A percentile compares a stretch with the other conserved stretches of the same genome.
These are phyloP conservation scores for Thymus mandschuricus DNA, from an alignment of 257 asterid species.

Conservation along the genomic window DNA sequence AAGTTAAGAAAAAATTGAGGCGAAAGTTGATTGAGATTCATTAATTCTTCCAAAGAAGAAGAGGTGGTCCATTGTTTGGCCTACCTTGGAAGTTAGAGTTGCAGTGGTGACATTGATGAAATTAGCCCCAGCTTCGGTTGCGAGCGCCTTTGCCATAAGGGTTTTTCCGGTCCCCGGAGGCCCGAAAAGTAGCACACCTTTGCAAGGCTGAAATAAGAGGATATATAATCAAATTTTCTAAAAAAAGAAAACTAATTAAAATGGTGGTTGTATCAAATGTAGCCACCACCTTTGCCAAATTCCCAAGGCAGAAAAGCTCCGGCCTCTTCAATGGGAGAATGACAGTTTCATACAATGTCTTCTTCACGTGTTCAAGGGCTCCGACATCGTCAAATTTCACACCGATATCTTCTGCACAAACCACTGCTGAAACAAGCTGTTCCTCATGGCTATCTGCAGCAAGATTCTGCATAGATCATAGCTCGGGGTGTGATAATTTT, in stretches of 20 bases:
- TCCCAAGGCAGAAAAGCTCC: conserved; percentile 58
- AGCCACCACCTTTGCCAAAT: conserved; percentile 38
- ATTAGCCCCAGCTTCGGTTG: neutral
- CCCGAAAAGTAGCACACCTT: conserved; percentile 86
- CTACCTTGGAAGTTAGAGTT: conserved; percentile 83
- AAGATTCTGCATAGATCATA: neutral
- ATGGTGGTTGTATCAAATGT: too few species aligned
- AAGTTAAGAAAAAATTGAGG: neutral
- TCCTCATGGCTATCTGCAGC: too few species aligned
- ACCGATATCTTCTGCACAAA: too few species aligned
- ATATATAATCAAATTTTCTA: too few species aligned
- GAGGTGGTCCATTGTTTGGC: conserved; percentile 39
- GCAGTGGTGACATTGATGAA: neutral
- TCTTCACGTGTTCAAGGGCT: conserved; percentile 22
- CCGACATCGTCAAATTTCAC: too few species aligned
- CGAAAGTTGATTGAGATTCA: too few species aligned
- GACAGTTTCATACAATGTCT: conserved; percentile 42
- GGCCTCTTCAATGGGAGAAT: too few species aligned
- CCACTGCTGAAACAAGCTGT: neutral
- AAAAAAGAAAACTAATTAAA: too few species aligned
- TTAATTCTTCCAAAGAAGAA: too few species aligned
- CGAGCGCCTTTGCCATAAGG: conserved; percentile 72
- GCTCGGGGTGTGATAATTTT: too few species aligned
- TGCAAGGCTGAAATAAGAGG: conserved; percentile 54
- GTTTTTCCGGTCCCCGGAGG: conserved; percentile 99